phyloP scores from a whole-genome alignment of 192 early-diverging fungal genomes.

The Umbelopsis ramanniana region DNA sequence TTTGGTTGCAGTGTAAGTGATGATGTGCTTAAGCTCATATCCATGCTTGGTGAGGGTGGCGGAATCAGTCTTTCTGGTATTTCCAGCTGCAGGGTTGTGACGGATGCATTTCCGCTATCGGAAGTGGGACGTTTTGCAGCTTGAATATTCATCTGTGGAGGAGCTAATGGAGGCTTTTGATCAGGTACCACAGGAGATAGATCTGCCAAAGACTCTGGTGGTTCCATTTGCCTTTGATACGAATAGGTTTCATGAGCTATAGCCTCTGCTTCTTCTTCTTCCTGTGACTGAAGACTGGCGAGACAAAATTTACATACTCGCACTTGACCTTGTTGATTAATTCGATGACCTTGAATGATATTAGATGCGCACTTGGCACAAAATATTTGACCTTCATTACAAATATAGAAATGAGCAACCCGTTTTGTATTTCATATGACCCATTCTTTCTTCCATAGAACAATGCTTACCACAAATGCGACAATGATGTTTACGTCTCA shows the following conservation, averaged over 20 bases:
- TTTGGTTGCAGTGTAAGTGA: background rate
- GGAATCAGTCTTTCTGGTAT: conserved; percentile 4
- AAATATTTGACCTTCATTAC: conserved; percentile 66
- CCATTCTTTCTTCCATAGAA: background rate
- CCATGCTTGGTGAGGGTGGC: background rate
- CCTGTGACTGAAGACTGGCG: conserved; percentile 43
- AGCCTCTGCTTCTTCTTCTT: conserved; percentile 41
- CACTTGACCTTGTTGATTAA: conserved; percentile 71
- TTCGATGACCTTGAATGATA: conserved; percentile 66
- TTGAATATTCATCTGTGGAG: conserved; percentile 42
- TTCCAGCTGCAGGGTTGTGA: conserved; percentile 23
- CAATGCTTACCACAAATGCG: conserved; percentile 71
- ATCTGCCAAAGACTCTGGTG: conserved; percentile 3
- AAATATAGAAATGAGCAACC: background rate
- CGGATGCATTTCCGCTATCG: conserved; percentile 13
- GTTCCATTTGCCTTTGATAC: conserved; percentile 20
- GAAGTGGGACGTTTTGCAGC: conserved; percentile 29
- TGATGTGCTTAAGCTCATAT: background rate
- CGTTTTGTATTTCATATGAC: background rate
- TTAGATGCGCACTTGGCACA: conserved; percentile 76
- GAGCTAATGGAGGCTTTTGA: conserved; percentile 35
- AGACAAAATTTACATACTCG: conserved; percentile 72
- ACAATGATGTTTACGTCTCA: conserved; percentile 80
- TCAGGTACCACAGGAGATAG: conserved; percentile 30
- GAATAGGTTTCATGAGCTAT: conserved; percentile 35